phyloP scores from a whole-genome alignment of 2,329 filamentous ascomycete species.

The Hymenoscyphus scutula region DNA sequence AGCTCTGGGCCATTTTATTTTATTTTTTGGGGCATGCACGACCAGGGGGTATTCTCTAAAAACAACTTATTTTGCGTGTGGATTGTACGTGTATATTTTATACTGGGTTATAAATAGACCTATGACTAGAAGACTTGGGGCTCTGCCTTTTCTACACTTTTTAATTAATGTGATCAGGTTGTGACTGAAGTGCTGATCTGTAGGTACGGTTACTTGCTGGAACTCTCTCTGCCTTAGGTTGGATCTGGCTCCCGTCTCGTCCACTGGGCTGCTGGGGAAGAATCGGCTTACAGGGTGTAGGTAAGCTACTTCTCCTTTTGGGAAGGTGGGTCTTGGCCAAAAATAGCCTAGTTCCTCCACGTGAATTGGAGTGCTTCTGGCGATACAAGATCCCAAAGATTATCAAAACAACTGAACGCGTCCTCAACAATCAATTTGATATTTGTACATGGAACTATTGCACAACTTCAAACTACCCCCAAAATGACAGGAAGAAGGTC shows the following conservation, averaged over 20 bases:
- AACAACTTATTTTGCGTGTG: neutral
- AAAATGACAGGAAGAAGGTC: constrained; percentile 16
- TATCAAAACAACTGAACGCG: neutral
- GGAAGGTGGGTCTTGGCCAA: neutral
- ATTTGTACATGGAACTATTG: neutral
- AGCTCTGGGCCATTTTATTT: neutral
- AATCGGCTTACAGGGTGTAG: too few relatives aligned
- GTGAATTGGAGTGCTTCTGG: neutral
- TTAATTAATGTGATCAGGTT: neutral
- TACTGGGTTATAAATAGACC: neutral
- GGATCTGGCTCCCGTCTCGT: too few relatives aligned
- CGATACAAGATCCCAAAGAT: neutral
- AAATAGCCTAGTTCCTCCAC: neutral
- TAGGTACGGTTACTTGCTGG: too few relatives aligned
- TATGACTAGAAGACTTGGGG: too few relatives aligned
- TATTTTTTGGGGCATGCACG: neutral
- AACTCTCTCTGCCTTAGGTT: too few relatives aligned
- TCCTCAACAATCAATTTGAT: neutral
- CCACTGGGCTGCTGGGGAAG: constrained; percentile 1
- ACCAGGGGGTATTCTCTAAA: neutral
- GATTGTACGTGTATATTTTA: neutral
- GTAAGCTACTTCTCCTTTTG: neutral
- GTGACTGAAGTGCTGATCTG: neutral
- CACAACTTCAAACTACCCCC: neutral
- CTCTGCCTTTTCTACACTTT: too few relatives aligned